These are phyloP conservation scores for Turnera subulata DNA, from an alignment of 345 rosid genomes.

Conservation along the genomic window DNA sequence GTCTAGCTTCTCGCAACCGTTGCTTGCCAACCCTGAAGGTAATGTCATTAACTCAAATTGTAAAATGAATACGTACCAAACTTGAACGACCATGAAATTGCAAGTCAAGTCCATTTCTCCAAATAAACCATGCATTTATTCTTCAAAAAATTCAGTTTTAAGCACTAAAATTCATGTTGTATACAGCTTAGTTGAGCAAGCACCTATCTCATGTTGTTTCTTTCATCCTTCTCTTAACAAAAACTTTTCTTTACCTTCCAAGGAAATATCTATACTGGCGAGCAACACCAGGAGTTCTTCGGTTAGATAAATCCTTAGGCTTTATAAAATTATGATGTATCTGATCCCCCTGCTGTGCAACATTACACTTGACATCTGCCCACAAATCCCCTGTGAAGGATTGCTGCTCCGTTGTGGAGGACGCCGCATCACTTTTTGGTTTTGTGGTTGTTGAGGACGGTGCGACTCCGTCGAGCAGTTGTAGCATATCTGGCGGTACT, in stretches of 20 bases:
- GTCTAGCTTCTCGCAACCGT: slow-evolving; percentile 73
- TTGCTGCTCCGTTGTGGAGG: slow-evolving; percentile 17
- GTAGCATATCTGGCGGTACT: slow-evolving; percentile 74
- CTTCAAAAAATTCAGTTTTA: background rate
- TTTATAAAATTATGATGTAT: slow-evolving; percentile 33
- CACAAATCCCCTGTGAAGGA: slow-evolving; percentile 56
- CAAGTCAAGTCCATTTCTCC: background rate
- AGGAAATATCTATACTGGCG: slow-evolving; percentile 75
- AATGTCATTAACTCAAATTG: background rate
- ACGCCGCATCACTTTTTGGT: background rate
- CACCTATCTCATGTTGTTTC: background rate
- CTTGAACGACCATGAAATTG: background rate
- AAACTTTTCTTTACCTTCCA: slow-evolving; percentile 57
- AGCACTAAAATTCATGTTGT: background rate
- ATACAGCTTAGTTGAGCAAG: background rate
- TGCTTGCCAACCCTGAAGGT: slow-evolving; percentile 67
- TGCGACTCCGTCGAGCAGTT: slow-evolving; percentile 44
- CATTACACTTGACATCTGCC: slow-evolving; percentile 42
- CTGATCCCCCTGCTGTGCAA: slow-evolving; percentile 34
- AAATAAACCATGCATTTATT: background rate
- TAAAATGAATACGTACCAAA: background rate
- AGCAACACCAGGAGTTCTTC: slow-evolving; percentile 53
- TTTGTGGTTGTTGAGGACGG: slow-evolving; percentile 18
- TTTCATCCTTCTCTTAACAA: background rate
- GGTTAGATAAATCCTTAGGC: slow-evolving; percentile 59